These are phyloP conservation scores for Plasmodium blacklocki DNA, from an alignment of 169 alveolate species.

Conservation along the genomic window DNA sequence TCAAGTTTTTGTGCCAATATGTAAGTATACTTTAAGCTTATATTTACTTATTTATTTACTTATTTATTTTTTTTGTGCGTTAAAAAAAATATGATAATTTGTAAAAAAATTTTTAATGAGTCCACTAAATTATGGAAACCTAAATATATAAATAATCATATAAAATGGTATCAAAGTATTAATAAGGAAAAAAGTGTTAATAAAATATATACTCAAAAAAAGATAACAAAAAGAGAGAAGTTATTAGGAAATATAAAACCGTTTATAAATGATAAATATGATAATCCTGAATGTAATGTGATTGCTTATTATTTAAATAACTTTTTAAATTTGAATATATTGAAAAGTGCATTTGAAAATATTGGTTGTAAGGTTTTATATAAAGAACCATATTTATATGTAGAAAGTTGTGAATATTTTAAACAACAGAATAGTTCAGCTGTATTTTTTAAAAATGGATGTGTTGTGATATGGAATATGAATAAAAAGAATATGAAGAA, in stretches of 20 bases:
- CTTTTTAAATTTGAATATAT: conserved; percentile 22
- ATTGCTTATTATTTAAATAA: conserved; percentile 68
- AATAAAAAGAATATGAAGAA: conserved; percentile 53
- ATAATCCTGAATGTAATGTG: conserved; percentile 50
- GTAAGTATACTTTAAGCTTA: no score
- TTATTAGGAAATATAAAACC: conserved; percentile 62
- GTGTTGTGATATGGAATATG: conserved; percentile 76
- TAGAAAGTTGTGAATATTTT: conserved; percentile 74
- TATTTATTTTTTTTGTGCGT: neutral
- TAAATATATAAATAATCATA: neutral
- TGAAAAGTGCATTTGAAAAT: conserved; percentile 49
- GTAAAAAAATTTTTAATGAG: neutral
- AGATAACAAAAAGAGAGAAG: conserved; percentile 54
- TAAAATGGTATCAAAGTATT: neutral
- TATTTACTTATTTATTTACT: no score
- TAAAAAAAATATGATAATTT: neutral
- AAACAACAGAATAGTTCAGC: conserved; percentile 75
- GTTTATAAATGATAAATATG: conserved; percentile 54
- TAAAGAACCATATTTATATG: conserved; percentile 76
- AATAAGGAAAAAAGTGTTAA: conserved; percentile 32
- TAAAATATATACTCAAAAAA: conserved; percentile 70
- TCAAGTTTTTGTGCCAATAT: no score
- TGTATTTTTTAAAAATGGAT: conserved; percentile 70
- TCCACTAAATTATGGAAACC: neutral
- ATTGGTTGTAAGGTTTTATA: conserved; percentile 58